phyloP scores from a whole-genome alignment of 1,284 basidiomycete genomes.

The Bondarzewia mesenterica region DNA sequence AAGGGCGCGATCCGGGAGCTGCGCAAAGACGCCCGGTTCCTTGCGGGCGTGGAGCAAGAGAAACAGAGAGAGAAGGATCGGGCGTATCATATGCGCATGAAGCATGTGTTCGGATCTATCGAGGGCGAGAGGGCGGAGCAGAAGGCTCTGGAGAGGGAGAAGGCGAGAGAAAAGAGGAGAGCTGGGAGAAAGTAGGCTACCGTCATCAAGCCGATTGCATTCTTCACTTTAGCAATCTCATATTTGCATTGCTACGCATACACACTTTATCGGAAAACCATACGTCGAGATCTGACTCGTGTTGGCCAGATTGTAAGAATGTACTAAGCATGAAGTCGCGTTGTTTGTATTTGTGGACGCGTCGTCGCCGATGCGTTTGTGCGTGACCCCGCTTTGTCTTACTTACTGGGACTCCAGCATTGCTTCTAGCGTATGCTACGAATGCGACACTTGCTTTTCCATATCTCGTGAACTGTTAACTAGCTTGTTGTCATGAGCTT shows the following conservation, averaged over 20 bases:
- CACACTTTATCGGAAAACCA: too few species aligned
- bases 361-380: background rate
- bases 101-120: constrained; percentile 74
- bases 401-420: too few species aligned
- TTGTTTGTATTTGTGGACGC: background rate
- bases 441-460: background rate
- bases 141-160: constrained; percentile 85
- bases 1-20: constrained; percentile 97
- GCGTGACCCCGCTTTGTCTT: too few species aligned
- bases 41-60: constrained; percentile 82
- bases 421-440: too few species aligned
- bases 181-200: constrained; percentile 65
- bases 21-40: constrained; percentile 90
- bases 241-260: too few species aligned
- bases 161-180: constrained; percentile 68
- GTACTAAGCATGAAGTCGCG: background rate
- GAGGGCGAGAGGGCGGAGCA: constrained; percentile 92
- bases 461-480: background rate
- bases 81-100: constrained; percentile 74
- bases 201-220: too few species aligned
- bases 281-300: too few species aligned
- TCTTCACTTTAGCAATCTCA: too few species aligned
- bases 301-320: background rate
- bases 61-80: constrained; percentile 80
- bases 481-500: constrained; percentile 17